Base-by-base conservation (phyloP, 169 alveolate genomes). In the Babesia caballi region DNA sequence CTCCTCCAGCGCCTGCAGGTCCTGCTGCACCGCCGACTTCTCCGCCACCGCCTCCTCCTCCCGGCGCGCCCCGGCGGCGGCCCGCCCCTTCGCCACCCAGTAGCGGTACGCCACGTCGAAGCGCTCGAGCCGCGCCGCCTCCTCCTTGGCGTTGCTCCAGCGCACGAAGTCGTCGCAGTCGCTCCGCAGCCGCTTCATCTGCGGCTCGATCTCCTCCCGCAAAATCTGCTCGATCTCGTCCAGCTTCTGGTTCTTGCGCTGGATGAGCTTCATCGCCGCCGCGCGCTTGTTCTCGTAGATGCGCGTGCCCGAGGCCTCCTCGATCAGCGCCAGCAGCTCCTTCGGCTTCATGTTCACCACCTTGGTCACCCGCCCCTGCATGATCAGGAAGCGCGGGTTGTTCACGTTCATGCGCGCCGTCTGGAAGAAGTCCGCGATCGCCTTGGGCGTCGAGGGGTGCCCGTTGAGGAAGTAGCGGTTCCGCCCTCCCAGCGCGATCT, bases 231-330 rank as follows among this genome's bases (percentile, higher is more conserved):
- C 84, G n/a, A 97, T 95, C 68, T 94, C 97, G 35, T 90, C 90
- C 49, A 96, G 70, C 82, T 95, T 96, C 59, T 81, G 92, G 58
- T 95, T 96, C 78, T 97, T 96, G 71, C 96, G 94, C 54, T 88
- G 85, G 44, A 97, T 95, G 30, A 94, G 82, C 63, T 86, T 93
- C 80, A 91, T 80, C 8, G 98, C 93, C 66, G 94, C 95, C 47
- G 96, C 95, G 67, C 96, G 92, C 91, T 96, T 96, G 66, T 88
- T 90, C 77, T 97, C 98, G 83, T 95, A 98, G 59, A 96, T 85
- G 67, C 97, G 91, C 27, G 99, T 96, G 25, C 99, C 98, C 4
- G 99, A 97, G 3, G 99, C 98, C 85, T 98, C 99, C 86, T 97
- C 99, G 28, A 98, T 90, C 81, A 96, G 82, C 23, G 98, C 94